Conservation (phyloP, 257 asterid species). For the Solanum sejunctum region DNA sequence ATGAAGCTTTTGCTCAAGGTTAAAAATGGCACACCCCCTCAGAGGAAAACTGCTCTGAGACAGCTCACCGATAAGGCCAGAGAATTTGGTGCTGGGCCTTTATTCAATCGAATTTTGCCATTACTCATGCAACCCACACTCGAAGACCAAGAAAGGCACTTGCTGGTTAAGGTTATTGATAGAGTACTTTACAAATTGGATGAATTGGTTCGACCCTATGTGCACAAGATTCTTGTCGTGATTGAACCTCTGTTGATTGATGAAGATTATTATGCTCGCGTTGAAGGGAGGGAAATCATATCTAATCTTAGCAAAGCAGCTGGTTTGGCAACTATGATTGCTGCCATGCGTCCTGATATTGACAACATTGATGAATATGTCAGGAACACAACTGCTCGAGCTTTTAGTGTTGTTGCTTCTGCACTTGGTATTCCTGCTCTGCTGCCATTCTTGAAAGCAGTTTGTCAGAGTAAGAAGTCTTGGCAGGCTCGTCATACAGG, state of each 20-base stretch:
- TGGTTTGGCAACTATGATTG: slow-evolving; percentile 95
- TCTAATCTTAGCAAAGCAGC: slow-evolving; percentile 97
- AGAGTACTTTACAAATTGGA: slow-evolving; percentile 86
- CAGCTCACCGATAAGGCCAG: slow-evolving; percentile 94
- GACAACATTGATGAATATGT: slow-evolving; percentile 92
- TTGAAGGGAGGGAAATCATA: slow-evolving; percentile 88
- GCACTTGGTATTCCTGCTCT: slow-evolving; percentile 92
- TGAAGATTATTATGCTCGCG: slow-evolving; percentile 96
- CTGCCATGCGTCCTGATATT: slow-evolving; percentile 96
- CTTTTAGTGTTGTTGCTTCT: slow-evolving; percentile 90
- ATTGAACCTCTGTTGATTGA: slow-evolving; percentile 88
- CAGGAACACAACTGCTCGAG: slow-evolving; percentile 89
- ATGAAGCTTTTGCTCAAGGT: slow-evolving; percentile 86
- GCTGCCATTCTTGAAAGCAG: slow-evolving; percentile 80
- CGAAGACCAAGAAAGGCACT: slow-evolving; percentile 89
- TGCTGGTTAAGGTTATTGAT: slow-evolving; percentile 80
- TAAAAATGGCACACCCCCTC: slow-evolving; percentile 92
- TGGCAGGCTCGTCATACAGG: slow-evolving; percentile 99
- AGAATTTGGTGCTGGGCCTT: slow-evolving; percentile 87
- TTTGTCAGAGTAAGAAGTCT: slow-evolving; percentile 91
- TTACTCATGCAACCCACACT: slow-evolving; percentile 91
- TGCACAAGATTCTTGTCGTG: slow-evolving; percentile 88
- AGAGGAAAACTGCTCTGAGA: slow-evolving; percentile 88
- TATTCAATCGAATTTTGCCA: slow-evolving; percentile 79
- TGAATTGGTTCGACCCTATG: slow-evolving; percentile 87